Percentiles rank a stretch among this genome's conserved stretches.
phyloP scores from a whole-genome alignment of 129 eudicot genomes.

The Kitagawia praeruptora region DNA sequence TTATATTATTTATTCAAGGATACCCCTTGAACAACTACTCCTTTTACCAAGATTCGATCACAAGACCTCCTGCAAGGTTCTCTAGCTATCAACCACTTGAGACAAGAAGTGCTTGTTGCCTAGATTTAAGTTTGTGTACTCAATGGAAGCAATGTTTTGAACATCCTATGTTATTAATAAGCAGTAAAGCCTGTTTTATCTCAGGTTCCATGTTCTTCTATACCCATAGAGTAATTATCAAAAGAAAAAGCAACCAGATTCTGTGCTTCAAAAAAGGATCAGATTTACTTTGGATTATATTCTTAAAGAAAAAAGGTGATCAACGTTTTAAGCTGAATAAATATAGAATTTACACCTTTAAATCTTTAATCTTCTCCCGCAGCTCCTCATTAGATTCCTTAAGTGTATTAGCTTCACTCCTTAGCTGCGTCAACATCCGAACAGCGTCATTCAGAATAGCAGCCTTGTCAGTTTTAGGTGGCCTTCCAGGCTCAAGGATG shows the following conservation, averaged over 20 bases:
- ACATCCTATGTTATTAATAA: neutral
- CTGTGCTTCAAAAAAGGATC: neutral
- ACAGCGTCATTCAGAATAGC: conserved; percentile 61
- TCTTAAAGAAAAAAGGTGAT: neutral
- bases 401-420: conserved; percentile 51
- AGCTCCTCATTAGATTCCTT: conserved; percentile 49
- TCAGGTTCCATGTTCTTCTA: neutral
- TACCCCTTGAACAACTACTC: neutral
- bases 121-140: neutral
- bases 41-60: neutral
- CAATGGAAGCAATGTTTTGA: neutral
- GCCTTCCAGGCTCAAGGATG: conserved; percentile 65
- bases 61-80: neutral
- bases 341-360: conserved; percentile 33
- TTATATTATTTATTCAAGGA: neutral
- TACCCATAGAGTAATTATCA: neutral
- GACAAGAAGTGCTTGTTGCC: neutral
- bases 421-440: conserved; percentile 59
- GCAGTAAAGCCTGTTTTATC: neutral
- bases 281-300: neutral
- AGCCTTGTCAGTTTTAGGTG: conserved; percentile 63
- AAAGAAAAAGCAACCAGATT: neutral
- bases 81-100: no score
- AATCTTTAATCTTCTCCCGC: conserved; percentile 62
- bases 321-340: neutral